Percentiles rank a stretch among this genome's conserved stretches.
Evolutionary conservation across 148 eudicot species (phyloP).

Genomic region (Oxyria digyna): DNA sequence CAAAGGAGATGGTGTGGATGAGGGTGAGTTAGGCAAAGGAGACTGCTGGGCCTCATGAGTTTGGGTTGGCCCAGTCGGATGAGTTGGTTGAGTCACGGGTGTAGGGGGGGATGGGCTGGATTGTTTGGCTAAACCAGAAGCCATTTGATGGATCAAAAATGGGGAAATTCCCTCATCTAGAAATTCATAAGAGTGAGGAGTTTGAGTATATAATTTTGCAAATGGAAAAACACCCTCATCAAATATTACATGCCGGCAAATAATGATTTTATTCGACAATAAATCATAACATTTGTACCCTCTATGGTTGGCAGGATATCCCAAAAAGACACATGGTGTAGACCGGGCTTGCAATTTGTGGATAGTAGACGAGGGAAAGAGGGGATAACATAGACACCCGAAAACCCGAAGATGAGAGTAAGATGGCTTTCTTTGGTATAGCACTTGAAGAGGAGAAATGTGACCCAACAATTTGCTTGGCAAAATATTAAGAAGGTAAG

Average conservation of each 20-base stretch:
- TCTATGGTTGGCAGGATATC: neutral
- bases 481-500: constrained; percentile 8
- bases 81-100: too few species aligned
- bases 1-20: too few species aligned
- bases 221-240: neutral
- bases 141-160: too few species aligned
- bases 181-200: too few species aligned
- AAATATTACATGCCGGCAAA: neutral
- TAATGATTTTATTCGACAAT: neutral
- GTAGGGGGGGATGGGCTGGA: too few species aligned
- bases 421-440: neutral
- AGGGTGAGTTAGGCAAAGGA: too few species aligned
- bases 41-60: too few species aligned
- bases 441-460: neutral
- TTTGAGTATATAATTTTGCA: too few species aligned
- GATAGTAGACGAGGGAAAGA: neutral
- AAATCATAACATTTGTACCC: neutral
- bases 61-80: too few species aligned
- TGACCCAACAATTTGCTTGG: neutral
- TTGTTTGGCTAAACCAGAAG: too few species aligned
- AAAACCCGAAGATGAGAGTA: neutral
- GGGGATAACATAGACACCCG: neutral
- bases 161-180: too few species aligned
- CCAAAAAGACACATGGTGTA: neutral
- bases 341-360: neutral